Evolutionary conservation across 2,329 filamentous ascomycete genomes (phyloP), one percentile per base, ranked within the genome.

Genomic region (Tolypocladium amazonense): DNA sequence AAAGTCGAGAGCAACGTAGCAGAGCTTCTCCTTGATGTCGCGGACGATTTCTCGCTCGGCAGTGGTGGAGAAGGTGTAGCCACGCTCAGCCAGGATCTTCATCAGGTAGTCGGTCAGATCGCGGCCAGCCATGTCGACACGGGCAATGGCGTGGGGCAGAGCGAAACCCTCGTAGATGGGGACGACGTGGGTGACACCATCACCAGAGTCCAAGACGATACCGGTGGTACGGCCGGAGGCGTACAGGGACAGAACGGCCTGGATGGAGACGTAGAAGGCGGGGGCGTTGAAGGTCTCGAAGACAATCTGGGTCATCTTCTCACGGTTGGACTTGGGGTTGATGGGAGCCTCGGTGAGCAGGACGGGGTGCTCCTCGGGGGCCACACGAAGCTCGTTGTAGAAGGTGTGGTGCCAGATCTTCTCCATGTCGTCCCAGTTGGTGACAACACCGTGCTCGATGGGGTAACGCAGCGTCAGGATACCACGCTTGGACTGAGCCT

Each of bases 371-470:
- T 99, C 94, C 87, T 99, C 94, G 72, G 94, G 94, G 73, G 94
- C 94, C 68, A 99, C 94, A 93, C 94, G 93, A 76, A 99, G 87
- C 86, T 99, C 94, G 84, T 99, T 99, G 90, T 97, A 99, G 87
- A 99, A 99, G 77, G 94, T 97, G 90, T 99, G 94, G 81, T 99
- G 94, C 94, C 94, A 99, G 73, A 99, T 97, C 89, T 97, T 97
- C 86, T 97, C 94, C 94, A 97, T 97, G 81, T 97, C 94, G 79
- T 99, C 94, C 94, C 94, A 99, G 90, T 97, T 97, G 83, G 94
- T 99, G 77, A 99, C 94, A 74, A 99, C 94, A 94, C 94, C 94
- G 88, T 99, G 94, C 87, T 99, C 94, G 78, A 99, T 99, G 77
- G 94, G 94, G 83, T 99, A 99, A 85, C 94, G 89, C 77, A 99